A percentile compares a stretch with the other conserved stretches of the same genome.
Evolutionary conservation across 2,329 filamentous ascomycete species (phyloP).

Genomic region (Nectriaceae sp.): DNA sequence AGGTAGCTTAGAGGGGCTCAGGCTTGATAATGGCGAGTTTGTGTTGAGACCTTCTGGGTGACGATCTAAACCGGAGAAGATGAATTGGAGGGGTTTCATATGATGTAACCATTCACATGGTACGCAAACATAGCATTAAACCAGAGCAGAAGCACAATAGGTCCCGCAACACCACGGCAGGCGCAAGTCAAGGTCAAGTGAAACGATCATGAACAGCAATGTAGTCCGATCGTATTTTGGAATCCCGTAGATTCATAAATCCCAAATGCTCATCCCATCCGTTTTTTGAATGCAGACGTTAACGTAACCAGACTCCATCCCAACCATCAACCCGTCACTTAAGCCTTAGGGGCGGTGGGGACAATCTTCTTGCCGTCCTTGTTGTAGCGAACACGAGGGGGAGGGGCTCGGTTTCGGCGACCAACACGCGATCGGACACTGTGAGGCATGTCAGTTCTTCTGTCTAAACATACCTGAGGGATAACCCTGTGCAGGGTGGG

Average conservation of each 20-base stretch:
- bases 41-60: no score
- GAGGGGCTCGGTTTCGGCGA: conserved; percentile 98
- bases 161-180: no score
- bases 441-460: conserved; percentile 44
- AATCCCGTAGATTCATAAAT: conserved; percentile 32
- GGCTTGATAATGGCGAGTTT: no score
- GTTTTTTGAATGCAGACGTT: conserved; percentile 40
- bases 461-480: conserved; percentile 30
- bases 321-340: conserved; percentile 29
- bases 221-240: conserved; percentile 32
- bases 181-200: neutral
- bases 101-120: no score
- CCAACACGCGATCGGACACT: conserved; percentile 97
- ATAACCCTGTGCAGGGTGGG: conserved; percentile 13
- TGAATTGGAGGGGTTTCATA: no score
- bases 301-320: conserved; percentile 42
- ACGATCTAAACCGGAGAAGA: no score
- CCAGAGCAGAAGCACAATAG: no score
- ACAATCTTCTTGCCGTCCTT: conserved; percentile 99
- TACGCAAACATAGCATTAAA: no score
- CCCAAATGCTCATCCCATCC: conserved; percentile 40
- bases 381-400: conserved; percentile 98
- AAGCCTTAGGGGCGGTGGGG: conserved; percentile 60
- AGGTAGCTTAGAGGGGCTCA: no score
- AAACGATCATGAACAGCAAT: conserved; percentile 16